Base-by-base conservation (phyloP, 2,329 filamentous ascomycete species). In the Fusarium sp. region DNA sequence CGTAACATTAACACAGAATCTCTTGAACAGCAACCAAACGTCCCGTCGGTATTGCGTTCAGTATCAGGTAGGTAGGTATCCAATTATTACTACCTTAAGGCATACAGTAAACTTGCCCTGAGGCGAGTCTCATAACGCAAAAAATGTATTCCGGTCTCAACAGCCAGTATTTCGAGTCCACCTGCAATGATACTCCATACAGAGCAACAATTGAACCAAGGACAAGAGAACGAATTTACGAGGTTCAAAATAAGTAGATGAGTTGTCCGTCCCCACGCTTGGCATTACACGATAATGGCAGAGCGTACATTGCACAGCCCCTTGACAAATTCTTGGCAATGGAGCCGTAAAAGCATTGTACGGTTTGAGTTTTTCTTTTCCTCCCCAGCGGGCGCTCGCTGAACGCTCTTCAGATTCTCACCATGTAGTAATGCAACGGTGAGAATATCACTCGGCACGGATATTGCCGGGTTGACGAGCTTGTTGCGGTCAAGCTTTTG, bases 261-360 rank as follows among this genome's bases (percentile, higher is more conserved):
- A 72, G 70, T 73, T 73, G 70, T 67, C 48, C 55, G 41, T 66
- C 38, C 44, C 65, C 70, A 66, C 61, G 44, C 71, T 73, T 73
- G 71, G 71, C 71, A 73, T 65, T 73, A 69, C 56, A 73, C 65
- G 65, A 60, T 39, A 52, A 69, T 57, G 57, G 42, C 44, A 38
- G 51, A 48, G 57, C 44, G 41, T 61, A 54, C 54, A 61, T 57
- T 60, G 63, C 57, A 69, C 57, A 72, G 71, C 70, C 71, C 63
- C 57, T 57, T 41, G n/a, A 45, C 18, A 55, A 29, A 48, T 27
- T 59, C 71, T 69, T 69, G 66, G 66, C 66, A 45, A 46, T 27
- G 44, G 25, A 16, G 21, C 49, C 41, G 25, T 18, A 8, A 12
- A 29, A 7, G 37, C n/a, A 27, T 31, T 31, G n/a, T 31, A 60